Conservation (phyloP, 1,284 basidiomycete species). For the Somion occarium region DNA sequence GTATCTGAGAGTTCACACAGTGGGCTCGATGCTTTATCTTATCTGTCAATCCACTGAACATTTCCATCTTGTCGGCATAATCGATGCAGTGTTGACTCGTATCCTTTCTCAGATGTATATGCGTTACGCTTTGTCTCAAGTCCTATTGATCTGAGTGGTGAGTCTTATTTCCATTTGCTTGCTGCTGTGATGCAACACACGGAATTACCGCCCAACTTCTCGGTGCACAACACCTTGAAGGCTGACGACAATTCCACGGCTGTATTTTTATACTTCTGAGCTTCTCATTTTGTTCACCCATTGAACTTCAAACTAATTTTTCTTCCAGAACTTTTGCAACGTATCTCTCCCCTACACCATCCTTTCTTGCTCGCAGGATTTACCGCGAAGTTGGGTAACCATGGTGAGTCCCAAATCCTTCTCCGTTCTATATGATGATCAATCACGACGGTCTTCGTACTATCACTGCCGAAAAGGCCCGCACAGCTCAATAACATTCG, state of each 20-base stretch:
- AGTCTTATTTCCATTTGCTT: background rate
- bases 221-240: conserved; percentile 26
- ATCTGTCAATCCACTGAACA: conserved; percentile 65
- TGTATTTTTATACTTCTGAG: conserved; percentile 62
- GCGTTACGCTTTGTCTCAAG: too few relatives aligned
- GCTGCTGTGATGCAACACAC: conserved; percentile 47
- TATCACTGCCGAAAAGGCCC: conserved; percentile 78
- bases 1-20: conserved; percentile 64
- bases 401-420: conserved; percentile 24
- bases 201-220: conserved; percentile 77
- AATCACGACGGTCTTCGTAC: conserved; percentile 90
- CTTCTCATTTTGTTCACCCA: conserved; percentile 11
- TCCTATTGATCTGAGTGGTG: too few relatives aligned
- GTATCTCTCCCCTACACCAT: too few relatives aligned
- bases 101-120: too few relatives aligned
- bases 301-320: too few relatives aligned
- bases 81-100: conserved; percentile 27
- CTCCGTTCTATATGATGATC: conserved; percentile 38
- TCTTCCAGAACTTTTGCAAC: too few relatives aligned
- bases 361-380: too few relatives aligned
- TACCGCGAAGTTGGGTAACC: conserved; percentile 29
- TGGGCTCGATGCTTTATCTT: conserved; percentile 59
- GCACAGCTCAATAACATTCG: conserved; percentile 76
- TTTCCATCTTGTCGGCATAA: conserved; percentile 14
- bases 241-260: conserved; percentile 73